Conservation (phyloP, 2,329 filamentous ascomycete genomes). For the Xylaria sp. region DNA sequence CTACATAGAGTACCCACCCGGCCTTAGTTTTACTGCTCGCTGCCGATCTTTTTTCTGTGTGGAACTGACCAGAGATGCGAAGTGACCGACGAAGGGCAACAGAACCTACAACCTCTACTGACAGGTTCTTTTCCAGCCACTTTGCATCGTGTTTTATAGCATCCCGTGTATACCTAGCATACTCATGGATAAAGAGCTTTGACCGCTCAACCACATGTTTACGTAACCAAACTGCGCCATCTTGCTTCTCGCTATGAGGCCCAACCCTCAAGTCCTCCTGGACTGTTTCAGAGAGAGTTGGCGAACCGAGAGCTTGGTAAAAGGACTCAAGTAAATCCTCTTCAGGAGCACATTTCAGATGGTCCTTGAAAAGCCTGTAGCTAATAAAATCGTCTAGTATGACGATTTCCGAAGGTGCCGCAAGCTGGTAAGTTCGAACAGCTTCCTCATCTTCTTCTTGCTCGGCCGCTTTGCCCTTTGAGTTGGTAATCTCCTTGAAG, state of each 20-base stretch:
- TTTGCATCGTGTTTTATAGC: slow-evolving; percentile 86
- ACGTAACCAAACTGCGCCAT: slow-evolving; percentile 74
- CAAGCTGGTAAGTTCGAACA: slow-evolving; percentile 83
- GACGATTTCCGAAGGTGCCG: slow-evolving; percentile 76
- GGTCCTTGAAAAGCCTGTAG: slow-evolving; percentile 87
- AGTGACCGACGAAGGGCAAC: slow-evolving; percentile 83
- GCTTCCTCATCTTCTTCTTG: slow-evolving; percentile 66
- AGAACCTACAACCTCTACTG: slow-evolving; percentile 79
- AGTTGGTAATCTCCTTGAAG: slow-evolving; percentile 75
- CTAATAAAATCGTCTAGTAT: slow-evolving; percentile 89
- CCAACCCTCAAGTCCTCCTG: slow-evolving; percentile 82
- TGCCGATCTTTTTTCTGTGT: slow-evolving; percentile 80
- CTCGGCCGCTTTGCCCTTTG: slow-evolving; percentile 61
- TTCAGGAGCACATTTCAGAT: slow-evolving; percentile 86
- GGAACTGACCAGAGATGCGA: slow-evolving; percentile 73
- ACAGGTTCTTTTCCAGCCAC: slow-evolving; percentile 89
- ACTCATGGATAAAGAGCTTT: slow-evolving; percentile 88
- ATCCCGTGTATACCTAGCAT: slow-evolving; percentile 75
- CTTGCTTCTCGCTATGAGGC: slow-evolving; percentile 72
- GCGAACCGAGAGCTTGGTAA: slow-evolving; percentile 83
- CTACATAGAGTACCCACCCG: slow-evolving; percentile 79
- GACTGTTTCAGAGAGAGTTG: slow-evolving; percentile 79
- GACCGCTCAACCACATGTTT: slow-evolving; percentile 88
- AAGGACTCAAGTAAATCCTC: slow-evolving; percentile 88
- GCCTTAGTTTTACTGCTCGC: slow-evolving; percentile 67